These are phyloP conservation scores for Lasiodiplodia gonubiensis DNA, from an alignment of 2,329 filamentous ascomycete genomes.

Conservation along the genomic window DNA sequence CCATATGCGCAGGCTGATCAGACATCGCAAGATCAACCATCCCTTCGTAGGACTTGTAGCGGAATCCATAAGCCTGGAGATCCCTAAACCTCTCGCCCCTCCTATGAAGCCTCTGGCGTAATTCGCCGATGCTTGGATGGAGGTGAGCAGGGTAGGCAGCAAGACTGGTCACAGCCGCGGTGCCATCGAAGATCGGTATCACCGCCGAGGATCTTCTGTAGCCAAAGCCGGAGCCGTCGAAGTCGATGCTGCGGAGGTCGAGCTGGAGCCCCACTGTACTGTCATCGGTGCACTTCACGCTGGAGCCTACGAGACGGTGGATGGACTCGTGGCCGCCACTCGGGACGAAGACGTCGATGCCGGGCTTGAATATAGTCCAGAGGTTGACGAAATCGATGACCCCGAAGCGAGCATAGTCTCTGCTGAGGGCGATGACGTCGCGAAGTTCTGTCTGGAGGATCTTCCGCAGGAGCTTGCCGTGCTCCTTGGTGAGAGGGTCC, in stretches of 20 bases:
- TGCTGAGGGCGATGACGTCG: slow-evolving; percentile 47
- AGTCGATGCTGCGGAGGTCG: slow-evolving; percentile 43
- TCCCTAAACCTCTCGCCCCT: slow-evolving; percentile 56
- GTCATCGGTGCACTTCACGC: slow-evolving; percentile 40
- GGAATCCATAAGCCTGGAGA: slow-evolving; percentile 49
- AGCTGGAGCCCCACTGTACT: slow-evolving; percentile 46
- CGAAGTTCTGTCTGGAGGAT: slow-evolving; percentile 50
- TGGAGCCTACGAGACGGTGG: slow-evolving; percentile 37
- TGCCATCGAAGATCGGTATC: slow-evolving; percentile 46
- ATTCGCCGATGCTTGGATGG: slow-evolving; percentile 47
- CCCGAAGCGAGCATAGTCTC: slow-evolving; percentile 47
- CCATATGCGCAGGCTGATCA: slow-evolving; percentile 34
- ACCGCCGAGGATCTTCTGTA: slow-evolving; percentile 34
- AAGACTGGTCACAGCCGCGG: slow-evolving; percentile 49
- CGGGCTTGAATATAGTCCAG: slow-evolving; percentile 53
- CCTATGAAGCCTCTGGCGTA: slow-evolving; percentile 49
- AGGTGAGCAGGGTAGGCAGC: slow-evolving; percentile 52
- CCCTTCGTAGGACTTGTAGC: slow-evolving; percentile 58
- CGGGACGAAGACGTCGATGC: slow-evolving; percentile 37
- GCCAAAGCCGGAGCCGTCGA: slow-evolving; percentile 45
- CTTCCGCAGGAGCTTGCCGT: slow-evolving; percentile 47
- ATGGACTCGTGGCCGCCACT: slow-evolving; percentile 45
- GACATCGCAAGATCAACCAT: slow-evolving; percentile 34
- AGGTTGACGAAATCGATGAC: slow-evolving; percentile 51
- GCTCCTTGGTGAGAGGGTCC: slow-evolving; percentile 42